Base-by-base conservation (phyloP, 1,284 basidiomycete species). In the Meripilus lineatus region DNA sequence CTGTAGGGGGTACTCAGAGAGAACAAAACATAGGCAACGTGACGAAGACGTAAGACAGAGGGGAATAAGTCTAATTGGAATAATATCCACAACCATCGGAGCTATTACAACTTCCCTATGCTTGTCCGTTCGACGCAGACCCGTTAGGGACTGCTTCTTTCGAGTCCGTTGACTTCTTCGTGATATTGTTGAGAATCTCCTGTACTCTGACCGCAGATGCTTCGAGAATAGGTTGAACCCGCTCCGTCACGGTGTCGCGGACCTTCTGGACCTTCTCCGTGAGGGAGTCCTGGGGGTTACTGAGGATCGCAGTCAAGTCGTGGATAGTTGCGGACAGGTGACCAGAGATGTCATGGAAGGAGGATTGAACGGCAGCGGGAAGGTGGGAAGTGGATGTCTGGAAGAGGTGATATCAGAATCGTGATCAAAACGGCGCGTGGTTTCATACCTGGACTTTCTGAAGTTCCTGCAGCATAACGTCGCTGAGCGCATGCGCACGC, bases 401-500 rank as follows among this genome's bases (percentile, higher is more conserved):
- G 13, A 22, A 28, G 45, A 46, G 42, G n/a, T 41, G 40, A 20
- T 32, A 35, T 14, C n/a, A 24, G 22, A 14, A 28, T 13, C 32
- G 8, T 15, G 38, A 5, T 25, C 26, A 17, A 40, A 40, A 21
- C n/a, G n/a, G n/a, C n/a, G 28, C 28, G n/a, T 34, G 23, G 24
- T 42, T 28, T 28, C 35, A 32, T 49, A 65, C 64, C 58, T 84
- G 84, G 35, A 88, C 68, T 45, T 74, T 78, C 51, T 79, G 74
- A 35, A 88, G 70, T 52, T 87, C 80, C 18, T 58, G 43, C 37
- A 85, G 62, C 78, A 88, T 79, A 38, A 63, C 75, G 47, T 82
- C 75, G 38, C 80, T 81, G 28, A 85, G 73, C 2, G 65, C 49
- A 54, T 81, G 72, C 33, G 64, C 61, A 49, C 59, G 61, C 30